Conservation (phyloP, 768 basidiomycete species). For the Gyrodon lividus region DNA sequence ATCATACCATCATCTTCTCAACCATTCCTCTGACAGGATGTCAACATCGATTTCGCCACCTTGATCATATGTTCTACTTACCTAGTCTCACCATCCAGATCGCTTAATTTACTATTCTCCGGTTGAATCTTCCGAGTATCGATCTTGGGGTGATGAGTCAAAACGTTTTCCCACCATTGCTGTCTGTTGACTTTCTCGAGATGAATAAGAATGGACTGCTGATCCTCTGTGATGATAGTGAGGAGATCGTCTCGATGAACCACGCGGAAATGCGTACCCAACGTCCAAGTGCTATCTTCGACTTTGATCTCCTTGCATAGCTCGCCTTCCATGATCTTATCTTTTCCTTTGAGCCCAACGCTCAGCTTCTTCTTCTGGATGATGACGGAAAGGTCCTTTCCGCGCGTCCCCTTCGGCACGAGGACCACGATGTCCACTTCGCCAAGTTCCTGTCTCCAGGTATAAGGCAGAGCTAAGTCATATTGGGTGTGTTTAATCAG, state of each 20-base stretch:
- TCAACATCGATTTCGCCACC: slow-evolving; percentile 9
- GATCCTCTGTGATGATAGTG: slow-evolving; percentile 62
- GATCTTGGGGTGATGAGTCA: slow-evolving; percentile 94
- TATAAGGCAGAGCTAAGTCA: slow-evolving; percentile 76
- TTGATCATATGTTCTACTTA: slow-evolving; percentile 26
- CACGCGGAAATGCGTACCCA: slow-evolving; percentile 56
- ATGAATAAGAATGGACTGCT: slow-evolving; percentile 66
- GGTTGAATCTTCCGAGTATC: slow-evolving; percentile 96
- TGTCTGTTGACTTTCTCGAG: slow-evolving; percentile 85
- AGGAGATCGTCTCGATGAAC: slow-evolving; percentile 6
- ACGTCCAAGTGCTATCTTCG: slow-evolving; percentile 96
- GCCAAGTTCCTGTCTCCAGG: slow-evolving; percentile 86
- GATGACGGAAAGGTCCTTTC: slow-evolving; percentile 65
- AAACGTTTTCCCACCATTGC: slow-evolving; percentile 97
- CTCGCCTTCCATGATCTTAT: slow-evolving; percentile 85
- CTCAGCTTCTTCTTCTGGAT: slow-evolving; percentile 83
- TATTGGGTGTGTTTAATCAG: slow-evolving; percentile 16
- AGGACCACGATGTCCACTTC: slow-evolving; percentile 84
- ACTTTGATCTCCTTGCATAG: slow-evolving; percentile 92
- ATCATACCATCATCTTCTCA: slow-evolving; percentile 99
- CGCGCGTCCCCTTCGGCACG: slow-evolving; percentile 86
- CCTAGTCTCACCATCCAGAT: slow-evolving; percentile 95
- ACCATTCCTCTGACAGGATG: slow-evolving; percentile 77
- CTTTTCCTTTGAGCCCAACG: slow-evolving; percentile 82
- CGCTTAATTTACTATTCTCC: slow-evolving; percentile 91